Conservation (phyloP, 1,139 yeast genomes). For the Saccharomyces hybrid region DNA sequence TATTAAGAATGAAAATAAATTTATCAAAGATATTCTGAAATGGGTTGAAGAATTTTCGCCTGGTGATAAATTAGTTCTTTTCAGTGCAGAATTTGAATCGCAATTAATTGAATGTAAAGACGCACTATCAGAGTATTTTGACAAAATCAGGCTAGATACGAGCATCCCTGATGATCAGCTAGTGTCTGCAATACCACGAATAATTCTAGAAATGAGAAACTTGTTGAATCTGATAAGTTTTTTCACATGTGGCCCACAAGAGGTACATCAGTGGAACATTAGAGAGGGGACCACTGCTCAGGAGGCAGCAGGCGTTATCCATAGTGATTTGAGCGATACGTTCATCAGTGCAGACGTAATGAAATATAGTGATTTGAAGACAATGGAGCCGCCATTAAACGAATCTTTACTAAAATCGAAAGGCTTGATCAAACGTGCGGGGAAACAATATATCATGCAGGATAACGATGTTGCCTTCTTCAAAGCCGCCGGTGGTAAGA, state of each 20-base stretch:
- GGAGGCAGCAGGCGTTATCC: constrained; percentile 91
- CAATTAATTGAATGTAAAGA: constrained; percentile 30
- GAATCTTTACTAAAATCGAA: constrained; percentile 35
- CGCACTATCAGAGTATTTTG: constrained; percentile 16
- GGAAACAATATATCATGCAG: constrained; percentile 64
- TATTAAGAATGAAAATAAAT: constrained; percentile 37
- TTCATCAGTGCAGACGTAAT: constrained; percentile 71
- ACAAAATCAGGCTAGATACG: not conserved
- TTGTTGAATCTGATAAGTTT: constrained; percentile 69
- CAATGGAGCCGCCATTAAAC: constrained; percentile 31
- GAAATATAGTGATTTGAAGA: constrained; percentile 45
- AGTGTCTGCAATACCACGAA: constrained; percentile 36
- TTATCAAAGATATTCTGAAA: constrained; percentile 34
- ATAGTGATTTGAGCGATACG: constrained; percentile 76
- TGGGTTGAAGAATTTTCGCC: constrained; percentile 55
- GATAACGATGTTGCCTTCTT: constrained; percentile 72
- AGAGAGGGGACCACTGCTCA: constrained; percentile 74
- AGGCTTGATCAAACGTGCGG: constrained; percentile 51
- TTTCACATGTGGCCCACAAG: constrained; percentile 86
- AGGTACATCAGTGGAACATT: constrained; percentile 89
- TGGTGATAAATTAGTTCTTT: constrained; percentile 45
- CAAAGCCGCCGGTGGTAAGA: constrained; percentile 41
- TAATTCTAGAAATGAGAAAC: constrained; percentile 56
- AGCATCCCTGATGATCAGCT: not conserved
- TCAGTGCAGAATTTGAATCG: constrained; percentile 56